Percentiles rank a stretch among this genome's conserved stretches.
These are phyloP conservation scores for Skeletonema tropicum DNA, from an alignment of 108 stramenopile genomes.

Conservation along the genomic window DNA sequence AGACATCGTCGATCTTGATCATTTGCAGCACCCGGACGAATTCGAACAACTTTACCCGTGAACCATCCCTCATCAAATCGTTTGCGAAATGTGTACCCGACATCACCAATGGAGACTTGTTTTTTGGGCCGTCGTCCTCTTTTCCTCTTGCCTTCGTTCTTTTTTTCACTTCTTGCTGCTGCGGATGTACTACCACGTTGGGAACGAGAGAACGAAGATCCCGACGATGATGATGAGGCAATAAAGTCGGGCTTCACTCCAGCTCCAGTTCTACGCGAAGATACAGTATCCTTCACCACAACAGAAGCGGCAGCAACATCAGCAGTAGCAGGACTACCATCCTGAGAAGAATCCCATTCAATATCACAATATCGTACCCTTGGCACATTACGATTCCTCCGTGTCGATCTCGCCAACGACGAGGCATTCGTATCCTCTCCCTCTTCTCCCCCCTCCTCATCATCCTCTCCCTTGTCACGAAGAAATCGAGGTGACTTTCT, in stretches of 20 bases:
- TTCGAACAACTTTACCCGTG: slow-evolving; percentile 11
- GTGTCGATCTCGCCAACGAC: neutral
- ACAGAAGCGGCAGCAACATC: neutral
- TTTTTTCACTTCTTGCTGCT: neutral
- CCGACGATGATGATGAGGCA: neutral
- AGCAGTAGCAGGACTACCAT: neutral
- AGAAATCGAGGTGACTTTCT: neutral
- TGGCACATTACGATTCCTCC: neutral
- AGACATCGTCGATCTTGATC: slow-evolving; percentile 35
- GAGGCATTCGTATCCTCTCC: neutral
- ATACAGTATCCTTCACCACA: neutral
- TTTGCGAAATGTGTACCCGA: slow-evolving; percentile 19
- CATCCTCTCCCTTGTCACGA: neutral
- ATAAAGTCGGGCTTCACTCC: neutral
- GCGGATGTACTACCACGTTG: neutral
- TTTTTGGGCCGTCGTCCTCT: neutral
- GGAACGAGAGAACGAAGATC: neutral
- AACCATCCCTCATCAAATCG: slow-evolving; percentile 9
- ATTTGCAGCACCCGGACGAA: slow-evolving; percentile 6
- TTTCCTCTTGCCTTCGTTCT: too few species aligned
- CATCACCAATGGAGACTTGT: slow-evolving; percentile 10
- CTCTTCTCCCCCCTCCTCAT: neutral
- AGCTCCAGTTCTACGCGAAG: neutral
- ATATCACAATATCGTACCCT: slow-evolving; percentile 5
- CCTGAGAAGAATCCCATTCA: slow-evolving; percentile 1